Conservation (phyloP, 768 basidiomycete genomes). For the Leucosporidium yakuticum region DNA sequence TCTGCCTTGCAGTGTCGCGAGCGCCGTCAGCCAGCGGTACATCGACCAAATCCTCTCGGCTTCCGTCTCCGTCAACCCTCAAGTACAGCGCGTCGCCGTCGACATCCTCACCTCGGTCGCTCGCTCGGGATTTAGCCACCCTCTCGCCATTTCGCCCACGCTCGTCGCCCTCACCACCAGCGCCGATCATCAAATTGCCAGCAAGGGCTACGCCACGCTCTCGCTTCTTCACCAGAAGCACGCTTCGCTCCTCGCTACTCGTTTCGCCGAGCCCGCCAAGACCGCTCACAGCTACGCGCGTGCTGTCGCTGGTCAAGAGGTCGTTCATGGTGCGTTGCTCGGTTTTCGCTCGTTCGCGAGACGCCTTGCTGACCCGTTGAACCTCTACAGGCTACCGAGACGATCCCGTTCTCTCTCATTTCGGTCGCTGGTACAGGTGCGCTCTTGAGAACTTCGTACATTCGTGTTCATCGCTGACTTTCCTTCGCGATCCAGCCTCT, state of each 20-base stretch:
- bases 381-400: constrained; percentile 57
- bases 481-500: constrained; percentile 41
- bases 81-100: constrained; percentile 52
- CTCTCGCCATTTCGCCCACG: constrained; percentile 61
- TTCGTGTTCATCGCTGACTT: too few species aligned
- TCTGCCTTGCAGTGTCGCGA: constrained; percentile 64
- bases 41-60: constrained; percentile 72
- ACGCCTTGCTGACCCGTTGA: neutral
- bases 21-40: constrained; percentile 90
- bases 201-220: constrained; percentile 74
- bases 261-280: constrained; percentile 72
- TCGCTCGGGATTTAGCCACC: constrained; percentile 91
- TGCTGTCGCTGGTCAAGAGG: constrained; percentile 48
- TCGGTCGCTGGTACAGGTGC: constrained; percentile 73
- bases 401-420: constrained; percentile 62
- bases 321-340: constrained; percentile 52
- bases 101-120: constrained; percentile 89
- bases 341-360: neutral
- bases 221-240: constrained; percentile 80
- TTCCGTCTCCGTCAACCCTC: constrained; percentile 60
- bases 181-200: constrained; percentile 54
- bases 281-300: constrained; percentile 79
- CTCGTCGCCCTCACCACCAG: constrained; percentile 53
- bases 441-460: neutral
- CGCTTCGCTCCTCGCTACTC: constrained; percentile 76